Base-by-base conservation (phyloP, 169 alveolate species). In the Plasmodium gonderi region DNA sequence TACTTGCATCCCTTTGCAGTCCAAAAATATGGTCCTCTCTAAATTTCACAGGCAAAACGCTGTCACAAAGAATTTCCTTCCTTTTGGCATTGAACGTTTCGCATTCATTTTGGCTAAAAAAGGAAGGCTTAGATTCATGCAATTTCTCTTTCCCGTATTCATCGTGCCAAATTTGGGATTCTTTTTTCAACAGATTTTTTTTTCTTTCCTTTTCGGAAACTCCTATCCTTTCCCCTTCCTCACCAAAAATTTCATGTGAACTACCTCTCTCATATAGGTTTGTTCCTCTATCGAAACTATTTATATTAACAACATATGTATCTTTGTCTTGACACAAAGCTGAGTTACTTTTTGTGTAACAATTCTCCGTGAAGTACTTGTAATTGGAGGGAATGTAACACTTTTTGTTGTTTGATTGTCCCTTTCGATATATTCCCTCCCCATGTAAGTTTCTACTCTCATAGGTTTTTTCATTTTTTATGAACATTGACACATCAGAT, bases 81-180 rank as follows among this genome's bases (percentile, higher is more conserved):
- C n/a, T 38, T 7, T 45, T 38, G 17, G 44, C 12, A 26, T 5
- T 14, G 33, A 65, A 65, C 33, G 47, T 17, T 12, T 60, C 51
- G 33, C 31, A 31, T 65, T 60, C 80, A n/a, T 23, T 44, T 26
- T 80, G 80, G 60, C 91, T 80, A 64, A 40, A 64, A 31, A 80
- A 23, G 12, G 49, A 17, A 40, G 26, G 36, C 14, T 80, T 36
- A 14, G 23, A 31, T 33, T 12, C 14, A 17, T 47, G 0, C 11
- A 17, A 14, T n/a, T 79, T 45, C 7, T 54, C 54, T 31, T 79
- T 42, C 42, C 42, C 45, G 14, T 31, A n/a, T 49, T n/a, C 31
- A 29, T 20, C 68, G 20, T 29, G 14, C 31, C 68, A 20, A 51
- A 5, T 6, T 29, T 7, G 72, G 40, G 38, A 36, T 20, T 20